Conservation (phyloP, 352 stramenopile species). For the Aphanomyces invadans region DNA sequence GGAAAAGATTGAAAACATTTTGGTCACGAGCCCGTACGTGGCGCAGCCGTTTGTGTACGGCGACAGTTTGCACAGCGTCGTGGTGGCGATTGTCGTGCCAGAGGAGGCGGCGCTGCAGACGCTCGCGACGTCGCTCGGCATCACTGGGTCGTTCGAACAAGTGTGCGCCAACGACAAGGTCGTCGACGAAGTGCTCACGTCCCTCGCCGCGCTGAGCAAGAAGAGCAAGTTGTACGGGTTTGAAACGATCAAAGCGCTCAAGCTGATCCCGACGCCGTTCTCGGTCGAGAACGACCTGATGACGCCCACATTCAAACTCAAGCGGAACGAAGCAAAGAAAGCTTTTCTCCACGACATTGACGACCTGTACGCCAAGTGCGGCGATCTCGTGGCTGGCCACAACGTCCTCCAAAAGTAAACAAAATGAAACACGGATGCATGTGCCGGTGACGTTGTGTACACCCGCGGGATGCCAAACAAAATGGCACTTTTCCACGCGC, state of each 20-base stretch:
- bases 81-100: slow-evolving; percentile 92
- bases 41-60: slow-evolving; percentile 93
- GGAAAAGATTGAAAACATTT: slow-evolving; percentile 95
- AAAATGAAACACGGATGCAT: neutral
- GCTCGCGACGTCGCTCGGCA: slow-evolving; percentile 10
- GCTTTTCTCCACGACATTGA: slow-evolving; percentile 75
- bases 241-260: slow-evolving; percentile 84
- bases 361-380: slow-evolving; percentile 55
- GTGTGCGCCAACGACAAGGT: slow-evolving; percentile 30
- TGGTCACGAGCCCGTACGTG: slow-evolving; percentile 86
- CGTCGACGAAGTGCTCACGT: slow-evolving; percentile 53
- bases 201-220: slow-evolving; percentile 61
- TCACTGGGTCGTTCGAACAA: slow-evolving; percentile 2
- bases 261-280: slow-evolving; percentile 83
- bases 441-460: too few species aligned
- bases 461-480: too few species aligned
- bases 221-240: slow-evolving; percentile 84
- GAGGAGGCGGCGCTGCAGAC: slow-evolving; percentile 76
- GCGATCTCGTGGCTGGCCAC: slow-evolving; percentile 21
- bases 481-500: too few species aligned
- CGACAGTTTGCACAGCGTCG: slow-evolving; percentile 88
- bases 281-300: slow-evolving; percentile 87
- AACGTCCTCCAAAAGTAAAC: slow-evolving; percentile 16
- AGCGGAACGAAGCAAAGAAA: slow-evolving; percentile 85
- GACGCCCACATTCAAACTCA: slow-evolving; percentile 97